Percentiles rank a stretch among this genome's conserved stretches.
Conservation (phyloP, 108 stramenopile species). For the Ochromonas danica region DNA sequence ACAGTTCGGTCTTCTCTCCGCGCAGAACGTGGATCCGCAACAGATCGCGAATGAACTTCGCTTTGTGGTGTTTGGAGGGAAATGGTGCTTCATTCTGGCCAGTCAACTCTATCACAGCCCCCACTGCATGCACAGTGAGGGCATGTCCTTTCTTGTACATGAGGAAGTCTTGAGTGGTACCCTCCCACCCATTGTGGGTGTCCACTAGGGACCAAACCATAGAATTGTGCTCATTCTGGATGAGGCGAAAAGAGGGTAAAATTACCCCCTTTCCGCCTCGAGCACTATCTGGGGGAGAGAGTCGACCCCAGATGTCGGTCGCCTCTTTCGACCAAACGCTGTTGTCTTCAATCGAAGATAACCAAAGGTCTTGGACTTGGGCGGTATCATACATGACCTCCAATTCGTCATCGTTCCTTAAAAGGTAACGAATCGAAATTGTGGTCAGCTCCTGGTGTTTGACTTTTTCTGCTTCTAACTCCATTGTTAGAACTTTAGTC, state of each 20-base stretch:
- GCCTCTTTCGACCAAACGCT: slow-evolving; percentile 8
- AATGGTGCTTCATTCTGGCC: slow-evolving; percentile 24
- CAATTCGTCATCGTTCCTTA: slow-evolving; percentile 15
- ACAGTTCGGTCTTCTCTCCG: slow-evolving; percentile 26
- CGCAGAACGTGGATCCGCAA: slow-evolving; percentile 20
- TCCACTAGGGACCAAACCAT: slow-evolving; percentile 12
- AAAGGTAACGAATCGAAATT: slow-evolving; percentile 17
- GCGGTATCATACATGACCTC: slow-evolving; percentile 14
- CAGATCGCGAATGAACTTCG: slow-evolving; percentile 32
- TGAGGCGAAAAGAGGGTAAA: slow-evolving; percentile 15
- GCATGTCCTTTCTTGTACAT: slow-evolving; percentile 21
- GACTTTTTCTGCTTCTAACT: slow-evolving; percentile 16
- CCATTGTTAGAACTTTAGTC: slow-evolving; percentile 16
- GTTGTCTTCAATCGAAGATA: slow-evolving; percentile 16
- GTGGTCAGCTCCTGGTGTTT: slow-evolving; percentile 13
- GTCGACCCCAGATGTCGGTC: slow-evolving; percentile 12
- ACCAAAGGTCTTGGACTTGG: slow-evolving; percentile 14
- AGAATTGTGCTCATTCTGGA: slow-evolving; percentile 27
- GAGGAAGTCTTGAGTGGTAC: slow-evolving; percentile 19
- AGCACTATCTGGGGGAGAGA: slow-evolving; percentile 9
- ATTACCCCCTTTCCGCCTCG: slow-evolving; percentile 13
- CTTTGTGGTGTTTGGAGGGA: slow-evolving; percentile 26
- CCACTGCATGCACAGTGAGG: slow-evolving; percentile 9
- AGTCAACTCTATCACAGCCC: slow-evolving; percentile 29
- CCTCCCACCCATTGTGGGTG: slow-evolving; percentile 33